Evolutionary conservation across 257 asterid genomes (phyloP), one percentile per base, ranked within the genome.

Genomic region (Fraxinus excelsior): DNA sequence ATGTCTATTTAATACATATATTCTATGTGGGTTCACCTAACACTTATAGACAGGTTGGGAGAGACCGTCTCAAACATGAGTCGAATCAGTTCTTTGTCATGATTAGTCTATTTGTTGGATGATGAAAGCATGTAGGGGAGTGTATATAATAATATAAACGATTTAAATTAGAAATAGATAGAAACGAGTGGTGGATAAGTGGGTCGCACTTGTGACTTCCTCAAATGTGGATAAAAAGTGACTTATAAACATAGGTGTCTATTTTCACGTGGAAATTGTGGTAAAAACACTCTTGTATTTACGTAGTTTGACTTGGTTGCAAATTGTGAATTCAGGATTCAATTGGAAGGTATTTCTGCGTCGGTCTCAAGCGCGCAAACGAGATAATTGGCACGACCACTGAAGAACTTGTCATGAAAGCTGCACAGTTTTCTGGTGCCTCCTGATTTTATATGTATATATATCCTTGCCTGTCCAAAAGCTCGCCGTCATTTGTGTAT

Each of bases 311-410:
- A 68, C 60, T 38, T 53, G 25, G 37, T 53, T 73, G 79, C 70
- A 18, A 29, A 68, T 80, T 70, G 21, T 79, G 72, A 37, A 84
- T 10, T 75, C 56, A 93, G 97, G 97, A 93, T 73, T 29, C 97
- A 7, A 88, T 92, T 51, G 97, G 97, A 86, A 78, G 97, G 82
- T 94, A 91, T 82, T 90, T 81, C 77, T 91, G 93, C 23, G 97
- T 90, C 21, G 96, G 97, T 29, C 92, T 95, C 44, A 95, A 88
- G 92, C 97, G 98, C 29, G 99, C 97, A 58, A 95, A 93, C 76
- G 98, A 93, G 89, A 93, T 95, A 78, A 95, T 95, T 71, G 99
- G 99, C 83, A 89, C 86, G 44, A 95, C 99, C 2, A 95, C 99
- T 7, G 99, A 95, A 83, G 99, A 95, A 83, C 88, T 93, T 77